Base-by-base conservation (phyloP, 371 early-diverging fungal species). In the Mucor indicus region DNA sequence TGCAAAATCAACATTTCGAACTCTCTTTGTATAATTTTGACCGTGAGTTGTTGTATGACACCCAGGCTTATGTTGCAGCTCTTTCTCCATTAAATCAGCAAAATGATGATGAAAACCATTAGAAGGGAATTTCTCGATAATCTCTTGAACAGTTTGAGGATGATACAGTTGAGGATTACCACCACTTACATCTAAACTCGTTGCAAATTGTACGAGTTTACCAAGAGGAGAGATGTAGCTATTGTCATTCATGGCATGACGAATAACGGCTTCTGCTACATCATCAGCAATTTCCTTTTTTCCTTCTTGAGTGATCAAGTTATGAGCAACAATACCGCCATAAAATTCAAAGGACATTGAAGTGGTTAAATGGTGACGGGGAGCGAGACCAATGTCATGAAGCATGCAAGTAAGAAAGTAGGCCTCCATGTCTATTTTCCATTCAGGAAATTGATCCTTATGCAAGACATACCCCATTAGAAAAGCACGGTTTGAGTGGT, bases 281-380 rank as follows among this genome's bases (percentile, higher is more conserved):
- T 8, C 12, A 19, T 43, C 30, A 12, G 31, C 43, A 2, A 19
- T 21, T 30, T 25, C 29, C 7, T 16, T 16, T 10, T 17, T 22
- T 1, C 43, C 43, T 12, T 20, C 9, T 1, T 30, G 16, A 1
- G 43, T 43, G 17, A 43, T 43, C 10, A 43, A 43, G 1, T 43
- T 15, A 20, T 43, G 29, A 3, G 29, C 27, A 10, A 43, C 11
- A 15, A 43, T 15, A 3, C 20, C 43, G 11, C 31, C 44, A 13
- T 43, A 19, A 19, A 43, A 20, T 43, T 43, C 44, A 20, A 43
- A 43, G 0, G 44, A 31, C 44, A 43, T 43, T 7, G 44, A 21
- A 2, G 44, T 43, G 15, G 29, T 43, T n/a, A 43, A n/a, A 25
- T 31, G 44, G 17, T 30, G 31, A 15, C 7, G 16, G 16, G 44